Percentiles rank a stretch among this genome's conserved stretches.
These are phyloP conservation scores for Plasmodium reichenowi DNA, from an alignment of 169 alveolate genomes.

Conservation along the genomic window DNA sequence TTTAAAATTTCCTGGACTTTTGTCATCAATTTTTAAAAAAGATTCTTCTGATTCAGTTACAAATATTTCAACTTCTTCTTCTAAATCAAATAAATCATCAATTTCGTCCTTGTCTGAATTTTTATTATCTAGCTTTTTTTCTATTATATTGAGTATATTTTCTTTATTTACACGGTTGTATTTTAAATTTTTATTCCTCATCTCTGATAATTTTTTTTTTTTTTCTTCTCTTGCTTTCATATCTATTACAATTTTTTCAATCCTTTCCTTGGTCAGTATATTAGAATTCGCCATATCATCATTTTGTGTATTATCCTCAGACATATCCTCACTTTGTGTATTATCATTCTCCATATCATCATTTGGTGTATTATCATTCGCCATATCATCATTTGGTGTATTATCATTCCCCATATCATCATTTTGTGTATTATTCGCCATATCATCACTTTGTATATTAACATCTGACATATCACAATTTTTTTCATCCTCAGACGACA, in stretches of 20 bases:
- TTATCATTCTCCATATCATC: neutral
- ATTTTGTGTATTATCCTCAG: neutral
- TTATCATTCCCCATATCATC: neutral
- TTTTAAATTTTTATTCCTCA: conserved; percentile 46
- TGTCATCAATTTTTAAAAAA: conserved; percentile 56
- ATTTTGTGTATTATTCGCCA: neutral
- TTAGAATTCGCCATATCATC: neutral
- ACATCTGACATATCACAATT: neutral
- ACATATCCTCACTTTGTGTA: neutral
- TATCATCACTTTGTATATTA: neutral
- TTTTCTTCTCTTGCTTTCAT: conserved; percentile 18
- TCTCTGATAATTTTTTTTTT: conserved; percentile 17
- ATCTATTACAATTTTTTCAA: neutral
- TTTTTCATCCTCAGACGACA: neutral
- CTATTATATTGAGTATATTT: conserved; percentile 7
- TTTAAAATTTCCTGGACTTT: neutral
- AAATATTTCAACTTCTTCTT: conserved; percentile 43
- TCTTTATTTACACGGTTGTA: conserved; percentile 33
- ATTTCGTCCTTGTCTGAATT: neutral
- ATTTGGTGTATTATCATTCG: neutral
- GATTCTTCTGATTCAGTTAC: conserved; percentile 53
- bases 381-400: neutral
- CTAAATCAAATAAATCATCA: conserved; percentile 20
- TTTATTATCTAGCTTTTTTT: neutral
- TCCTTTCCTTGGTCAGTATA: neutral